Evolutionary conservation across 768 basidiomycete species (phyloP), one percentile per base, ranked within the genome.

Genomic region (Xerocomus brunneocitrinus): DNA sequence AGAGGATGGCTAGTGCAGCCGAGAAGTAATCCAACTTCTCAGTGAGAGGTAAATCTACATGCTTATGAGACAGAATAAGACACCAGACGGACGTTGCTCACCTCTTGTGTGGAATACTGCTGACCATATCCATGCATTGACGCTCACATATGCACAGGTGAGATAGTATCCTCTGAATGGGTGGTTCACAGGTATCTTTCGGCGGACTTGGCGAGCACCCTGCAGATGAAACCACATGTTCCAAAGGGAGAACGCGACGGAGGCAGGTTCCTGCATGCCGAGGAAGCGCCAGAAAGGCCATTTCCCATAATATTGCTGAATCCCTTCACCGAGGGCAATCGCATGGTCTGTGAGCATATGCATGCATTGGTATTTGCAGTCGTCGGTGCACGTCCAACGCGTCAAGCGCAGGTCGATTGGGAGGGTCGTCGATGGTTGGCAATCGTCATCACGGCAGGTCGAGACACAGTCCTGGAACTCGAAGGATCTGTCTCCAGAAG

Each of bases 11-110:
- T 8, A 87, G 71, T 0, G 88, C 93, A 5, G 97, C 97, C 3
- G 91, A 91, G 68, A 98, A 97, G 69, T 99, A 99, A 64, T 98
- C 97, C 65, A 95, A 53, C 58, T 86, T 89, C 70, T 99, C 97
- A 2, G 95, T 98, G 25, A 73, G 65, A 2, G 87, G 83, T 5
- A 82, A 74, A 72, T 98, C 95, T 91, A 53, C n/a, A 22, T 5
- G 48, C 47, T 39, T 19, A 44, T 66, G 49, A 57, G 58, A 48
- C 8, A 41, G 22, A 31, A 16, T 35, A 40, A 32, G 8, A 53
- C 31, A 39, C 7, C 34, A 47, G 32, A 41, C 30, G 6, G 2
- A 16, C 1, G n/a, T 0, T 7, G 65, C 83, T 61, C 58, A 90
- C 94, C 93, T 81, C 97, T 78, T 0, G 87, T 90, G 66, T 99